These are phyloP conservation scores for Phalaenopsis equestris DNA, from an alignment of 106 monocot genomes.

Conservation along the genomic window DNA sequence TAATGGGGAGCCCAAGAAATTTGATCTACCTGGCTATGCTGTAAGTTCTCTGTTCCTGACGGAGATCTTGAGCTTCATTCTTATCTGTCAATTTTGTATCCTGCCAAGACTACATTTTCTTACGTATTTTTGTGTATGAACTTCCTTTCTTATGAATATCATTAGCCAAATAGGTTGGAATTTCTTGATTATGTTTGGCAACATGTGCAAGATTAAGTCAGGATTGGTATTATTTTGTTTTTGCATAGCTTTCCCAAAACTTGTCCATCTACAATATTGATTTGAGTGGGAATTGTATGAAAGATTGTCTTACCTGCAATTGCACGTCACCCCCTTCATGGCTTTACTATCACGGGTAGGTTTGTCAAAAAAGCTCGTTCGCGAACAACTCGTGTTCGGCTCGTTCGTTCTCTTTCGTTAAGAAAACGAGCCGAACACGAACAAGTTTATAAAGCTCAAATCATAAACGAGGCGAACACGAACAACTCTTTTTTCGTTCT, in stretches of 20 bases:
- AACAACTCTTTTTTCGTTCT: no score
- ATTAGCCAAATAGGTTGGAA: background rate
- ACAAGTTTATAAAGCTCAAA: no score
- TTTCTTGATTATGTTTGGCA: background rate
- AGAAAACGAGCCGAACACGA: no score
- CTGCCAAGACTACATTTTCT: background rate
- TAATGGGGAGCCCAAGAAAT: constrained; percentile 29
- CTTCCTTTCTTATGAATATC: background rate
- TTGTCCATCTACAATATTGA: background rate
- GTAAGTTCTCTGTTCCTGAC: constrained; percentile 28
- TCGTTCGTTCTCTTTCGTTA: no score
- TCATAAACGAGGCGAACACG: no score
- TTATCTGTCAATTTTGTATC: background rate
- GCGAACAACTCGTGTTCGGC: no score
- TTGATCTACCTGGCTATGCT: constrained; percentile 55
- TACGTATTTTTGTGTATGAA: background rate
- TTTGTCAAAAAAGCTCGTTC: no score
- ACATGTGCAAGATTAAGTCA: background rate
- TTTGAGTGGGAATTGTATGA: background rate
- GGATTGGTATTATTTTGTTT: background rate
- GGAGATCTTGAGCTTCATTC: background rate
- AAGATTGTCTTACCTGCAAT: background rate
- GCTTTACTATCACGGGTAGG: background rate
- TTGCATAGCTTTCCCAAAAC: background rate
- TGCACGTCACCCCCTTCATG: background rate